Evolutionary conservation across 2,329 filamentous ascomycete species (phyloP), one percentile per base, ranked within the genome.

Genomic region (Neoscytalidium dimidiatum): DNA sequence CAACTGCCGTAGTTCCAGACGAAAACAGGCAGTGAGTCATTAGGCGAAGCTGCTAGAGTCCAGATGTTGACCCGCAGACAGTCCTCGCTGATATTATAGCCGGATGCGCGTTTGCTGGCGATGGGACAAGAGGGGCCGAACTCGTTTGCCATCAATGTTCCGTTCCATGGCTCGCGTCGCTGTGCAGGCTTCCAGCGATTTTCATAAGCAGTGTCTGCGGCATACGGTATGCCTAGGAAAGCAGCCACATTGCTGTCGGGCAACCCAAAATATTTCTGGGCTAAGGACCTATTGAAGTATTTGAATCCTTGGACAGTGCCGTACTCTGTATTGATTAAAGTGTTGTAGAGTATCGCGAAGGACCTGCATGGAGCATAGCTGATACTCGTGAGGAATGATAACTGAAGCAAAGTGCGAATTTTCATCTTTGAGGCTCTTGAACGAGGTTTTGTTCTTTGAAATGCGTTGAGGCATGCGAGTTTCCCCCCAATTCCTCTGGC

Each of bases 11-110:
- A 68, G 57, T 66, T 68, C 49, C 65, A 65, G 13, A 67, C 49
- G 3, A 73, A 66, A 3, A 77, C 74, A 5, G 75, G 73, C 2
- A 73, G 67, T 46, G 72, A 72, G 9, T 67, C 68, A 11, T 66
- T 49, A 1, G 69, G 65, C 8, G 69, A 70, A 48, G 69, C 70
- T 19, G 73, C 73, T 0, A 70, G 67, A 7, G 70, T 75, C 73
- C 72, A 76, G 48, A 77, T 68, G 62, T 76, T 76, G 26, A 77
- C 66, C 44, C 70, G 72, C 19, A 77, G 67, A 49, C 75, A 76
- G 66, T 76, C 74, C 46, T 76, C 74, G 62, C 67, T 69, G 1
- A 52, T 17, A 8, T 3, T 23, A 14, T 44, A 46, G 14, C 11
- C 35, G 9, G 21, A 6, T 13, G 11, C 17, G 0, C 23, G 9